Base-by-base conservation (phyloP, 2,329 filamentous ascomycete species). In the Fusarium foetens region DNA sequence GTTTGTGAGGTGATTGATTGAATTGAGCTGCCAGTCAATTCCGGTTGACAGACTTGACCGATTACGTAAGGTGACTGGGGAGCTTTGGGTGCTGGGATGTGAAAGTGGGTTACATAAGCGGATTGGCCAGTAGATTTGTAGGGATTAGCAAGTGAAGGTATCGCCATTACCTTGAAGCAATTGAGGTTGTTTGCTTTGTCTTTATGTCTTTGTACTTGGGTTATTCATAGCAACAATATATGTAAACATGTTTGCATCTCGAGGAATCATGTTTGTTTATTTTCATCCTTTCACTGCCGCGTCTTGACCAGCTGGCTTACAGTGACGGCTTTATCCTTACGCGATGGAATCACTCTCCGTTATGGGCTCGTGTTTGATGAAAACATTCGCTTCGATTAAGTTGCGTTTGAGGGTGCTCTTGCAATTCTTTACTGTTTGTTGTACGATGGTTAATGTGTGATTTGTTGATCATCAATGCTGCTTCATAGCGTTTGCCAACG, bases 1-100 rank as follows among this genome's bases (percentile, higher is more conserved):
- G 35, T 21, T 69, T 71, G 73, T 77, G 75, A 77, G 75, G 75
- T 77, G 75, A 77, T 77, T 77, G 75, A 77, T 76, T 76, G 70
- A 70, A 49, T 53, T 39, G 54, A 58, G 38, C 51, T 55, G 52
- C 63, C 63, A 68, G 62, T 53, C 61, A 71, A 70, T 74, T 59
- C 65, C 49, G 38, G 21, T 67, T 62, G 57, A 61, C 33, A 54
- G 61, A 39, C 46, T 63, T 61, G 65, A 25, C 16, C 27, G 73
- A 77, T 77, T 77, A 77, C 75, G 63, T 77, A 77, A 77, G 72
- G 63, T 27, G 29, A 16, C 25, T 42, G 25, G 41, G 25, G 45
- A 57, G 62, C 57, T 58, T 45, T 36, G 17, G 49, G 46, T 35
- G 41, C 31, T 38, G 58, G 27, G 5, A 3, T 59, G 64, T 48